phyloP scores from a whole-genome alignment of 345 rosid species.

The Erysimum cheiranthoides region DNA sequence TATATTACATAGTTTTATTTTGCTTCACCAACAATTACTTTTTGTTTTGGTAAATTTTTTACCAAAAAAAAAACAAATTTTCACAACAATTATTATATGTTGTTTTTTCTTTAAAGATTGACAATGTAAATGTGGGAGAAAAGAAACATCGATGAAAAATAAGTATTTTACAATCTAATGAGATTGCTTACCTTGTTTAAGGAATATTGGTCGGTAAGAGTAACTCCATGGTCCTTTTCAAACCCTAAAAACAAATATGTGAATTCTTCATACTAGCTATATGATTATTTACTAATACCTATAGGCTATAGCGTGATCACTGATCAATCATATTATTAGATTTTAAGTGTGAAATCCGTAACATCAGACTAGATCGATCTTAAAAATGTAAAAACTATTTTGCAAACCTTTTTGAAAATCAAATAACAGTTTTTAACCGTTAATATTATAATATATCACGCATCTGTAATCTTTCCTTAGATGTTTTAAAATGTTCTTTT shows the following conservation, averaged over 20 bases:
- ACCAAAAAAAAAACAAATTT: too few relatives aligned
- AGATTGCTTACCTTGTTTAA: slow-evolving; percentile 23
- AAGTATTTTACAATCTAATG: too few relatives aligned
- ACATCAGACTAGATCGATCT: neutral
- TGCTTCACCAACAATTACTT: neutral
- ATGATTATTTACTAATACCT: too few relatives aligned
- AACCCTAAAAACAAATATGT: slow-evolving; percentile 3
- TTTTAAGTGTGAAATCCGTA: too few relatives aligned
- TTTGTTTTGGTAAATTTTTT: too few relatives aligned
- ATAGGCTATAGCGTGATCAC: too few relatives aligned
- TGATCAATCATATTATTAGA: neutral
- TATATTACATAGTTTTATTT: neutral
- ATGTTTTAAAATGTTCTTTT: neutral
- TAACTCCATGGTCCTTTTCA: slow-evolving; percentile 12
- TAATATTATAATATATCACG: neutral
- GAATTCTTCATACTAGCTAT: too few relatives aligned
- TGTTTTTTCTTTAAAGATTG: neutral
- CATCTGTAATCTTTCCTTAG: neutral
- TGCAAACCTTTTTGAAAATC: neutral
- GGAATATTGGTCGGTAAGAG: slow-evolving; percentile 13
- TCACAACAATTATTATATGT: neutral
- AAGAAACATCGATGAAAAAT: neutral
- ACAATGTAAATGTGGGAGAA: neutral
- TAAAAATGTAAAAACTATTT: neutral
- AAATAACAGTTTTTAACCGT: neutral